Conservation (phyloP, 2,329 filamentous ascomycete species). For the Clonostachys rosea region DNA sequence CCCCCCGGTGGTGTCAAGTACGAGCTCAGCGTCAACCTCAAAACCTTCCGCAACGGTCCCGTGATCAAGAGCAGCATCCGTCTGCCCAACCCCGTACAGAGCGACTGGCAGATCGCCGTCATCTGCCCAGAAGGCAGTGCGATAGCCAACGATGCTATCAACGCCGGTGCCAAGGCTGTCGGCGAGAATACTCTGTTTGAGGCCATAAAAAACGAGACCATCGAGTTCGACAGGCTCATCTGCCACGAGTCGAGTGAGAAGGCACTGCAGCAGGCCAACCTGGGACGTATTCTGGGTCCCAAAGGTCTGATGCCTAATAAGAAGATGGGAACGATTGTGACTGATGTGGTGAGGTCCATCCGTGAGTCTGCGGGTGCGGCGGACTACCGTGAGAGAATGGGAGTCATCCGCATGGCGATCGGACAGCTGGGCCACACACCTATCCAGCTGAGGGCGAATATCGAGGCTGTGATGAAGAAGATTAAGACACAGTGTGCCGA, state of each 20-base stretch:
- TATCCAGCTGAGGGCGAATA: conserved; percentile 78
- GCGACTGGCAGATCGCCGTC: conserved; percentile 83
- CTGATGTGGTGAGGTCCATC: conserved; percentile 70
- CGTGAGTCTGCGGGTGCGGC: conserved; percentile 78
- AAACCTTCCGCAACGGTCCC: conserved; percentile 79
- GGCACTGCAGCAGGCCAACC: conserved; percentile 73
- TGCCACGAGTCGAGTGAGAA: conserved; percentile 76
- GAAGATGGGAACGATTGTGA: conserved; percentile 86
- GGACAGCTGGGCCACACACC: conserved; percentile 88
- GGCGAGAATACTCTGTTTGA: conserved; percentile 86
- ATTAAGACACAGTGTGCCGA: conserved; percentile 75
- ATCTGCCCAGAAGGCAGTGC: conserved; percentile 81
- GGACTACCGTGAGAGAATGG: conserved; percentile 81
- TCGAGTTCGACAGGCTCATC: conserved; percentile 86
- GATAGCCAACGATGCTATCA: conserved; percentile 67
- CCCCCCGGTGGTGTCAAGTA: conserved; percentile 75
- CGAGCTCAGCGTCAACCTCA: conserved; percentile 79
- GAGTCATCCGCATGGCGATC: conserved; percentile 83
- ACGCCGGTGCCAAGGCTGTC: conserved; percentile 75
- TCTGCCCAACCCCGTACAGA: conserved; percentile 85
- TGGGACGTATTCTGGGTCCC: conserved; percentile 82
- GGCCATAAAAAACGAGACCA: conserved; percentile 64
- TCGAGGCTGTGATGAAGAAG: conserved; percentile 70
- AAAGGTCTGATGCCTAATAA: conserved; percentile 87
- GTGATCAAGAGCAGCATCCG: conserved; percentile 83